Conservation (phyloP, 768 basidiomycete species). For the Podaxis mareebaensis region DNA sequence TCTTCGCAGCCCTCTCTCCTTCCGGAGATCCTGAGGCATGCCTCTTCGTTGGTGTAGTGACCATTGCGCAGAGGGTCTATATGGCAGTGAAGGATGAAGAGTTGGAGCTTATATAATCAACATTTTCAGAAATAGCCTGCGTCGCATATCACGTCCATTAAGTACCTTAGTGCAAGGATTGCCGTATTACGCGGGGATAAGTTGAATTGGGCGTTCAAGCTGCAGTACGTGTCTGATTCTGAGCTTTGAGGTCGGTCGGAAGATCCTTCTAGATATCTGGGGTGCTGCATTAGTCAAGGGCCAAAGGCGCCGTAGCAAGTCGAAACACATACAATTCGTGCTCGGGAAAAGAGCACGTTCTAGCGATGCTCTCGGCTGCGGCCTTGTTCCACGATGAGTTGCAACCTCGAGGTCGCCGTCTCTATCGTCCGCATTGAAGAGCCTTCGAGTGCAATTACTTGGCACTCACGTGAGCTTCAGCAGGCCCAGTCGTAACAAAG, state of each 20-base stretch:
- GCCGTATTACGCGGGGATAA: not conserved
- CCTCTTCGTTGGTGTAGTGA: constrained; percentile 45
- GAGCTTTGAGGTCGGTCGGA: too few relatives aligned
- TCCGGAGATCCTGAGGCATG: constrained; percentile 55
- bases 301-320: not conserved
- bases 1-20: constrained; percentile 52
- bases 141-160: not conserved
- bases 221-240: not conserved
- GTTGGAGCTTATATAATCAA: constrained; percentile 15
- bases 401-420: constrained; percentile 1
- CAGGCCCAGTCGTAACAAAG: not conserved
- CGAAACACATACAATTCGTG: not conserved
- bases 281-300: too few relatives aligned
- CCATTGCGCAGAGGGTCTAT: not conserved
- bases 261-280: too few relatives aligned
- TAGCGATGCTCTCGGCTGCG: not conserved
- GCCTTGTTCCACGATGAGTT: not conserved
- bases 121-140: constrained; percentile 1
- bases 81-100: constrained; percentile 7
- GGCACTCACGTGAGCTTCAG: not conserved
- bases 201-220: not conserved
- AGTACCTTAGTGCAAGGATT: not conserved
- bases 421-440: not conserved
- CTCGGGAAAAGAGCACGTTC: not conserved
- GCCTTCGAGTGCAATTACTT: not conserved